Conservation (phyloP, 176 grass and related monocot genomes). For the Poa pratensis region DNA sequence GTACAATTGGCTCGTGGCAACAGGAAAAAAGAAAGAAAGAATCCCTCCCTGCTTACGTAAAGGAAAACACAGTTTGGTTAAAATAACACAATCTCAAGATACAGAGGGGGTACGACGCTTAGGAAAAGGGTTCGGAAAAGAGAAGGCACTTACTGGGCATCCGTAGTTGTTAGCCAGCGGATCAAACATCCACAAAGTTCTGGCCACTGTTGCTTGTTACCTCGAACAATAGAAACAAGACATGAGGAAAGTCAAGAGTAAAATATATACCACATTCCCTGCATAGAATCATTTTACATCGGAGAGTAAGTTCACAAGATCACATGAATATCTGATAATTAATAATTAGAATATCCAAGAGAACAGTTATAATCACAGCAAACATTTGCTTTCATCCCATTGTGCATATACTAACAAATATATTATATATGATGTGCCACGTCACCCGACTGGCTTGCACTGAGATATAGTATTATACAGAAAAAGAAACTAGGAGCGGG, state of each 20-base stretch:
- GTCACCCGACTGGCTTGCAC: conserved; percentile 24
- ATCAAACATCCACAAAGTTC: background rate
- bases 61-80: too few relatives aligned
- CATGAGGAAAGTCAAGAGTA: background rate
- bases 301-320: background rate
- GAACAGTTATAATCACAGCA: conserved; percentile 18
- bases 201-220: background rate
- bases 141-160: conserved; percentile 8
- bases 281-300: background rate
- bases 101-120: background rate
- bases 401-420: background rate
- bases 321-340: background rate
- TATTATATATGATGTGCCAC: background rate
- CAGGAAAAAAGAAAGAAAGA: background rate
- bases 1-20: too few relatives aligned
- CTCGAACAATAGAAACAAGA: background rate
- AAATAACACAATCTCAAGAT: background rate
- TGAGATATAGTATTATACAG: conserved; percentile 4
- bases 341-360: background rate
- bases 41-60: too few relatives aligned
- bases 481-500: conserved; percentile 22
- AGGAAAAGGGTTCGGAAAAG: background rate
- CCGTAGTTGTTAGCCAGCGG: background rate
- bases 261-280: background rate
- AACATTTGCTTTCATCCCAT: background rate